Percentiles rank a stretch among this genome's conserved stretches.
Evolutionary conservation across 2,329 filamentous ascomycete genomes (phyloP).

Genomic region (Incumbomyces delicatus): DNA sequence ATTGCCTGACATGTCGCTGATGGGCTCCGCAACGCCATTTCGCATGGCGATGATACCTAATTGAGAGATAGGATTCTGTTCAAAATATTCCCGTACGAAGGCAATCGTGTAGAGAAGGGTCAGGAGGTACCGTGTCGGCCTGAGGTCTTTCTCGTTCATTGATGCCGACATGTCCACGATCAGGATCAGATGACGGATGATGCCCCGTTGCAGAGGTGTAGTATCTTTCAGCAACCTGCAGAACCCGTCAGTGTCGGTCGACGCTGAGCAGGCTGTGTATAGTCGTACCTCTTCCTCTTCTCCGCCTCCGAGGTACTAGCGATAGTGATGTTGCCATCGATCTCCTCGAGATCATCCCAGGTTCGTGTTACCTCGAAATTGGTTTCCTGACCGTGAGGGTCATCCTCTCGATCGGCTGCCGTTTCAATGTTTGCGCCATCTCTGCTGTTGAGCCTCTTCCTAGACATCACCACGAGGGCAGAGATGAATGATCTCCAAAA

Average conservation of each 20-base stretch:
- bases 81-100: conserved; percentile 91
- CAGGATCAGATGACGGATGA: conserved; percentile 90
- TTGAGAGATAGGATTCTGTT: conserved; percentile 97
- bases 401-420: conserved; percentile 11
- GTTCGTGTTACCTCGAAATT: conserved; percentile 41
- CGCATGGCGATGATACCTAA: conserved; percentile 87
- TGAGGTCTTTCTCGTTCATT: conserved; percentile 90
- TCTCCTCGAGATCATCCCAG: conserved; percentile 64
- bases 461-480: conserved; percentile 6
- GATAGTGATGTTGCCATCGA: conserved; percentile 66
- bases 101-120: conserved; percentile 72
- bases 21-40: conserved; percentile 74
- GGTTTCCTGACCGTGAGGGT: conserved; percentile 28
- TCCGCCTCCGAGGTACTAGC: conserved; percentile 69
- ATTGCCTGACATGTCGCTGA: conserved; percentile 87
- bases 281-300: conserved; percentile 59
- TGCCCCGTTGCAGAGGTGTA: conserved; percentile 87
- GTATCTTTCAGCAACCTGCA: conserved; percentile 78
- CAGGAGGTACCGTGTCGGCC: conserved; percentile 76
- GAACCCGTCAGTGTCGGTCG: conserved; percentile 13
- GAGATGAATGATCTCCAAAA: conserved; percentile 41
- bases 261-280: neutral
- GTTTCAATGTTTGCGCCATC: conserved; percentile 37
- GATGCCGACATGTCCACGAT: conserved; percentile 86
- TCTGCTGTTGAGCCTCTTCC: conserved; percentile 7